phyloP scores from a whole-genome alignment of 768 basidiomycete genomes.

The Collybiopsis luxurians region DNA sequence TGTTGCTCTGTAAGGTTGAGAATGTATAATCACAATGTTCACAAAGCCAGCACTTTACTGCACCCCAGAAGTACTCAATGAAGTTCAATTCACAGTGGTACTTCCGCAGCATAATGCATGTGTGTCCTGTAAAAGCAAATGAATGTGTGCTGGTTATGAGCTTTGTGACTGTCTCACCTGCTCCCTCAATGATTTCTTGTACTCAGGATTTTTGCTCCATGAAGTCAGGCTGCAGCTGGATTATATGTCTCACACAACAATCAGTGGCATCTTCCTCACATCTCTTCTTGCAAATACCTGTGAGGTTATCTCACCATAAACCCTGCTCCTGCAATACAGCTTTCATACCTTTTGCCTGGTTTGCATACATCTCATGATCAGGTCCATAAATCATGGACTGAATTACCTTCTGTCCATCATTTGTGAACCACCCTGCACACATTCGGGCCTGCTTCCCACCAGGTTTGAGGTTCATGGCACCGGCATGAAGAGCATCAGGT shows the following conservation, averaged over 20 bases:
- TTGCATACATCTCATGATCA: too few relatives aligned
- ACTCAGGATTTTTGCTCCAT: conserved; percentile 19
- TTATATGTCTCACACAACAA: conserved; percentile 26
- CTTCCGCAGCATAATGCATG: conserved; percentile 25
- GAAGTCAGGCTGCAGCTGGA: conserved; percentile 24
- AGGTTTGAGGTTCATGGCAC: conserved; percentile 22
- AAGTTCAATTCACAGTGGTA: conserved; percentile 16
- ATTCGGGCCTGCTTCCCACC: conserved; percentile 20
- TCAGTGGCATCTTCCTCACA: neutral
- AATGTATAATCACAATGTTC: conserved; percentile 25
- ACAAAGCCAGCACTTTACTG: conserved; percentile 22
- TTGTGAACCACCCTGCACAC: conserved; percentile 17
- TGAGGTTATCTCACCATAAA: conserved; percentile 10
- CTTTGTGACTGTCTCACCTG: too few relatives aligned
- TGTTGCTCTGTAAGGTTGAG: conserved; percentile 19
- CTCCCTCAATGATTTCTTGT: conserved; percentile 20
- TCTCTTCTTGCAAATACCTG: conserved; percentile 9
- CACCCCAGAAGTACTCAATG: conserved; percentile 24
- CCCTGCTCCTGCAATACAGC: conserved; percentile 20
- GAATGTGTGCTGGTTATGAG: too few relatives aligned
- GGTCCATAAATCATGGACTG: too few relatives aligned
- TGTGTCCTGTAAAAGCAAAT: too few relatives aligned
- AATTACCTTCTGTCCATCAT: neutral
- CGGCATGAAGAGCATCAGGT: conserved; percentile 15
- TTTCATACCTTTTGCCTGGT: conserved; percentile 29